These are phyloP conservation scores for Entoloma clypeatum DNA, from an alignment of 1,284 basidiomycete species.

Conservation along the genomic window DNA sequence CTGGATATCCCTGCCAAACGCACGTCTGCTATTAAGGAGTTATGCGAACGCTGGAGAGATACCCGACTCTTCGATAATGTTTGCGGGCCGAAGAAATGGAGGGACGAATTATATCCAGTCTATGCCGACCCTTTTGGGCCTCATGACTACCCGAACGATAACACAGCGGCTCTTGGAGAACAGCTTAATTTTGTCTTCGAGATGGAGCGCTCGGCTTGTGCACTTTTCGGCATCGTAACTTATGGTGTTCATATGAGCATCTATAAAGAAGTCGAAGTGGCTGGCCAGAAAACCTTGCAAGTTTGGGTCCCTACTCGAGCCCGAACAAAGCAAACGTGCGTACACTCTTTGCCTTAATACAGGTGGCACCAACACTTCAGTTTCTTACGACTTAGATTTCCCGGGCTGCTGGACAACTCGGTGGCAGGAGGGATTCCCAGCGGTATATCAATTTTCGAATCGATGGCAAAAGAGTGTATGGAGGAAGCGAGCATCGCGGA, in stretches of 20 bases:
- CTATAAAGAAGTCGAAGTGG: constrained; percentile 46
- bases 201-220: constrained; percentile 86
- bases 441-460: constrained; percentile 71
- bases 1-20: constrained; percentile 54
- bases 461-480: constrained; percentile 87
- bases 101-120: constrained; percentile 79
- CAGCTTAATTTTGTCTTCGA: constrained; percentile 72
- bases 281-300: constrained; percentile 43
- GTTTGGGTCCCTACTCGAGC: constrained; percentile 91
- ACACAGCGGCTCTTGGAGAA: constrained; percentile 17
- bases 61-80: constrained; percentile 54
- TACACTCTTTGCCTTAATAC: constrained; percentile 14
- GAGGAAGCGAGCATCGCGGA: constrained; percentile 85
- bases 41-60: constrained; percentile 72
- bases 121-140: constrained; percentile 69
- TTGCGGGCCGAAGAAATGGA: constrained; percentile 77
- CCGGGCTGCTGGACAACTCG: constrained; percentile 74
- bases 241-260: constrained; percentile 86
- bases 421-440: constrained; percentile 78
- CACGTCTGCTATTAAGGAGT: constrained; percentile 53
- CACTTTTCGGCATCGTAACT: constrained; percentile 87
- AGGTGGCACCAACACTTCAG: constrained; percentile 5
- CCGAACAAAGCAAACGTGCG: constrained; percentile 83
- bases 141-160: constrained; percentile 39
- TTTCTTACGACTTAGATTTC: constrained; percentile 47